These are phyloP conservation scores for Rhodotorula babjevae DNA, from an alignment of 768 basidiomycete species.

Conservation along the genomic window DNA sequence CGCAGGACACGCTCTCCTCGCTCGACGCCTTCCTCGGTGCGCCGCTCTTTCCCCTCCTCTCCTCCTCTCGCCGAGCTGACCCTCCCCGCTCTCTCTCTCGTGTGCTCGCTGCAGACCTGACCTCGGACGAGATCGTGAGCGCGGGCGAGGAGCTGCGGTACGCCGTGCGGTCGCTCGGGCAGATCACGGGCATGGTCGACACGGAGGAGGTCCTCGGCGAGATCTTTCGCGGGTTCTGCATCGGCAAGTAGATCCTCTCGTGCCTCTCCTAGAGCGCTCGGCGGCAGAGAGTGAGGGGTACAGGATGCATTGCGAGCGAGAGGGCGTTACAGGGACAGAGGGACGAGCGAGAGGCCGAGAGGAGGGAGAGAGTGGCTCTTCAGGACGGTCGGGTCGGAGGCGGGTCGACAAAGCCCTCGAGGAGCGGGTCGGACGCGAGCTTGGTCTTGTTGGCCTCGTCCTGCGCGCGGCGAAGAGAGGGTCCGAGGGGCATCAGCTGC, in stretches of 20 bases:
- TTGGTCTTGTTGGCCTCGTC: constrained; percentile 1
- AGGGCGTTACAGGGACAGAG: not conserved
- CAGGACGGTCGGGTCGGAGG: constrained; percentile 13
- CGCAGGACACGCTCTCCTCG: constrained; percentile 19
- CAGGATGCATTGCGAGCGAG: not conserved
- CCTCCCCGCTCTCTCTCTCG: not conserved
- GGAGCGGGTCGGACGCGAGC: constrained; percentile 11
- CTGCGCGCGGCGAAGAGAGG: too few relatives aligned
- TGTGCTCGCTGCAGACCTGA: constrained; percentile 52
- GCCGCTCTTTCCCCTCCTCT: constrained; percentile 41
- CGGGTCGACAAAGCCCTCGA: constrained; percentile 28
- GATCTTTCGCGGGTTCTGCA: constrained; percentile 81
- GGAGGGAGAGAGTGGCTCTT: not conserved
- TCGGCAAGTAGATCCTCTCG: constrained; percentile 60
- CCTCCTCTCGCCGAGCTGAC: not conserved
- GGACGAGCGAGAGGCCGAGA: not conserved
- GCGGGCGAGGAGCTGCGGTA: constrained; percentile 85
- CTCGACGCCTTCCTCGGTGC: constrained; percentile 60
- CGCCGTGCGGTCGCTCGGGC: constrained; percentile 75
- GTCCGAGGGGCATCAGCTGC: too few relatives aligned
- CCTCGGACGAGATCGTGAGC: constrained; percentile 64
- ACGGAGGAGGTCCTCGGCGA: constrained; percentile 78
- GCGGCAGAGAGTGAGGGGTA: not conserved
- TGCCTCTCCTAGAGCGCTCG: not conserved
- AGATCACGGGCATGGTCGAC: constrained; percentile 72